phyloP scores from a whole-genome alignment of 805 yeast genomes.

The Wickerhamiella hasegawae region DNA sequence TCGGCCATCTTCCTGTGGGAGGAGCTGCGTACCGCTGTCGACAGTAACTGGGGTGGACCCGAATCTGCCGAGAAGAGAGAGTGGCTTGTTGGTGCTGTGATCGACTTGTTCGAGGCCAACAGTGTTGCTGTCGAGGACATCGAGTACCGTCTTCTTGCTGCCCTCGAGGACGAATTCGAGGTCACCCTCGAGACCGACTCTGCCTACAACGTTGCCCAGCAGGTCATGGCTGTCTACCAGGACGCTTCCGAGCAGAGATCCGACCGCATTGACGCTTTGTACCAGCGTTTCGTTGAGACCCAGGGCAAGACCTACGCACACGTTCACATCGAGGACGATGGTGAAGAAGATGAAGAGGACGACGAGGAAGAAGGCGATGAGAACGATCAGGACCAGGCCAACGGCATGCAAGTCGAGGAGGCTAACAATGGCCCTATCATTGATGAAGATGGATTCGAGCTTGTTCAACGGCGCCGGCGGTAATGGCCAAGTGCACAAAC shows the following conservation, averaged over 20 bases:
- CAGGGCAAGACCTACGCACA: conserved; percentile 19
- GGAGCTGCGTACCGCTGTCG: conserved; percentile 74
- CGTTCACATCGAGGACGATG: conserved; percentile 36
- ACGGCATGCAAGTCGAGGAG: conserved; percentile 27
- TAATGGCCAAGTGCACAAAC: no score
- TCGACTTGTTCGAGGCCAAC: conserved; percentile 53
- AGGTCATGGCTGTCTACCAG: conserved; percentile 47
- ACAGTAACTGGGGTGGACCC: conserved; percentile 90
- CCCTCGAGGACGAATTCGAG: conserved; percentile 93
- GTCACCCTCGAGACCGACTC: conserved; percentile 79
- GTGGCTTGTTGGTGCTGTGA: conserved; percentile 74
- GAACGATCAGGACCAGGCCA: conserved; percentile 27
- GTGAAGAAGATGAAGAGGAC: conserved; percentile 30
- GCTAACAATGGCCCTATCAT: conserved; percentile 42
- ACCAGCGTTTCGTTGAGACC: conserved; percentile 42
- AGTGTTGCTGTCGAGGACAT: conserved; percentile 62
- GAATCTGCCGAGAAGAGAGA: conserved; percentile 83
- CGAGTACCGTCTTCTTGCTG: conserved; percentile 71
- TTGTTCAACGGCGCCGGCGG: conserved; percentile 55
- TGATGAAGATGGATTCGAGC: conserved; percentile 90
- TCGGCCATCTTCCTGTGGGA: conserved; percentile 90
- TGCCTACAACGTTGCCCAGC: conserved; percentile 55
- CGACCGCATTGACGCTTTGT: conserved; percentile 40
- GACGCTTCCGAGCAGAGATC: conserved; percentile 43
- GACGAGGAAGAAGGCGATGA: conserved; percentile 30